Percentiles rank a stretch among this genome's conserved stretches.
Conservation (phyloP, 257 asterid species). For the Nicotiana benthamiana region DNA sequence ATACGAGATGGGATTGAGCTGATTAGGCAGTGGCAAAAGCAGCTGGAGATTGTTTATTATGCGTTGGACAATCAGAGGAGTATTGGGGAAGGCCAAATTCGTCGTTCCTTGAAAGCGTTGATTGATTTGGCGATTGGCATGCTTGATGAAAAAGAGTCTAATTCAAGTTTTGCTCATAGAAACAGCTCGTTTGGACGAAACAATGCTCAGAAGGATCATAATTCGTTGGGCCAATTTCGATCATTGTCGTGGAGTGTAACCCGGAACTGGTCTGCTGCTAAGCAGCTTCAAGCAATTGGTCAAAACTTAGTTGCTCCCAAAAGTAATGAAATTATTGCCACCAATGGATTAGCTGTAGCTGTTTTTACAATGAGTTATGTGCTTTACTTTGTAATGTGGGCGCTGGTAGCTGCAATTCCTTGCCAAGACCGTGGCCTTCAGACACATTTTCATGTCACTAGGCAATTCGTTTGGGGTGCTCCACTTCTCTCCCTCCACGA, state of each 20-base stretch:
- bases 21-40: slow-evolving; percentile 56
- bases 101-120: slow-evolving; percentile 63
- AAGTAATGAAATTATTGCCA: slow-evolving; percentile 10
- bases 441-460: slow-evolving; percentile 9
- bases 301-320: slow-evolving; percentile 18
- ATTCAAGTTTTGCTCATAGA: slow-evolving; percentile 9
- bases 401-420: slow-evolving; percentile 30
- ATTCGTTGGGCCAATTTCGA: slow-evolving; percentile 14
- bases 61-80: slow-evolving; percentile 45
- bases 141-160: slow-evolving; percentile 34
- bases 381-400: slow-evolving; percentile 23
- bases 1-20: slow-evolving; percentile 65
- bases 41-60: slow-evolving; percentile 52
- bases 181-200: slow-evolving; percentile 19
- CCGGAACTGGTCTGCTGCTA: slow-evolving; percentile 26
- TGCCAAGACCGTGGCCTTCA: slow-evolving; percentile 31
- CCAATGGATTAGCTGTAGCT: slow-evolving; percentile 18
- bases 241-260: slow-evolving; percentile 30
- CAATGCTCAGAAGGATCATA: slow-evolving; percentile 8
- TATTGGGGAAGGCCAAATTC: slow-evolving; percentile 64
- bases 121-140: slow-evolving; percentile 46
- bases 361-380: slow-evolving; percentile 26
- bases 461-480: slow-evolving; percentile 16
- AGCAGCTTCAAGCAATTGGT: slow-evolving; percentile 27
- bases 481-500: slow-evolving; percentile 20